Evolutionary conservation across 2,329 filamentous ascomycete genomes (phyloP).

Genomic region (Neurospora sp.): DNA sequence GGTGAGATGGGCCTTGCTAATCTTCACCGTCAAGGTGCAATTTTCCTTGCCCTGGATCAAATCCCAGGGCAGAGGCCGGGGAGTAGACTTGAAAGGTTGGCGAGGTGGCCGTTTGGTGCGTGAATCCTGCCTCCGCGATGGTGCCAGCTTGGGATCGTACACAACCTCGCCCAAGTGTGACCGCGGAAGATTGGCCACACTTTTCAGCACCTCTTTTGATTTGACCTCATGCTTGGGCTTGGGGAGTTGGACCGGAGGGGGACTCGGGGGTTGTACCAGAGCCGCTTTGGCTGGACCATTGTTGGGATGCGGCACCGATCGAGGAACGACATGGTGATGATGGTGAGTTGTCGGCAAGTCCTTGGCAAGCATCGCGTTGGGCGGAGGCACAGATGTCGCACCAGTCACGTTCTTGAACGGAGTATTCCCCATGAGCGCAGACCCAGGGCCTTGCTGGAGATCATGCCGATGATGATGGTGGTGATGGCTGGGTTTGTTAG

Average conservation of each 20-base stretch:
- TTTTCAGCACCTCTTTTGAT: slow-evolving; percentile 61
- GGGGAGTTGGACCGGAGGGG: slow-evolving; percentile 37
- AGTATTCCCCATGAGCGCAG: slow-evolving; percentile 29
- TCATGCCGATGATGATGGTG: slow-evolving; percentile 52
- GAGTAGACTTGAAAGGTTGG: slow-evolving; percentile 36
- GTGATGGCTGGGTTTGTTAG: slow-evolving; percentile 31
- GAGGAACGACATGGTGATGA: slow-evolving; percentile 38
- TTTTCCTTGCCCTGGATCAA: slow-evolving; percentile 67
- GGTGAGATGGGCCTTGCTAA: slow-evolving; percentile 69
- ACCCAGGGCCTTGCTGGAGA: slow-evolving; percentile 34
- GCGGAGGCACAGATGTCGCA: slow-evolving; percentile 33
- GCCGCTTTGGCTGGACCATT: slow-evolving; percentile 17
- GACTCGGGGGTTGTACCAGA: slow-evolving; percentile 24
- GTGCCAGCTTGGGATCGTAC: slow-evolving; percentile 60
- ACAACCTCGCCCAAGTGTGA: slow-evolving; percentile 76
- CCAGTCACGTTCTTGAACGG: slow-evolving; percentile 42
- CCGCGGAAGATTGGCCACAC: slow-evolving; percentile 59
- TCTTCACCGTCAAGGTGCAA: slow-evolving; percentile 79
- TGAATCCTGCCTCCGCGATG: slow-evolving; percentile 37
- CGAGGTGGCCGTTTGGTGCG: slow-evolving; percentile 36
- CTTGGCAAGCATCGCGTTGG: slow-evolving; percentile 28
- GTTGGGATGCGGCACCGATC: slow-evolving; percentile 14
- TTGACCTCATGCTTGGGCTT: slow-evolving; percentile 58
- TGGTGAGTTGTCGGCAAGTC: slow-evolving; percentile 33
- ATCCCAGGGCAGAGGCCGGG: slow-evolving; percentile 66